A percentile compares a stretch with the other conserved stretches of the same genome.
Conservation (phyloP, 768 basidiomycete genomes). For the Udeniomyces megalosporus region DNA sequence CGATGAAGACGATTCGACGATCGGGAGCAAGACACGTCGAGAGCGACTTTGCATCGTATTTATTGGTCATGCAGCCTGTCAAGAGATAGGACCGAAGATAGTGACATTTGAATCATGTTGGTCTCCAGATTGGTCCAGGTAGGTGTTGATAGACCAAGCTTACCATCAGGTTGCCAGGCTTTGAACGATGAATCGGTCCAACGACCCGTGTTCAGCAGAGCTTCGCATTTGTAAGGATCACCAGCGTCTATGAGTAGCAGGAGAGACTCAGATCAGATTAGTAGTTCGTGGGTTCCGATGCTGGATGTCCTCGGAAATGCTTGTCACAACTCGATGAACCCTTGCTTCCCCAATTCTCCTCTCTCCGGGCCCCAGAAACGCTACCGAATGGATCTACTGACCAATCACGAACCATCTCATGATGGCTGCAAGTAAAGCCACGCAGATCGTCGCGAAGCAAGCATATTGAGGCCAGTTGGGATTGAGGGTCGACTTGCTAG, state of each 20-base stretch:
- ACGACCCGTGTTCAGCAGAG: conserved; percentile 52
- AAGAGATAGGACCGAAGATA: conserved; percentile 3
- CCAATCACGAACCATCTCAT: conserved; percentile 29
- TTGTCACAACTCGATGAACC: not conserved
- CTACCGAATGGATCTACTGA: conserved; percentile 17
- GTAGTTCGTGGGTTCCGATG: no score
- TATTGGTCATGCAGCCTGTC: conserved; percentile 63
- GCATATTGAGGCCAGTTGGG: conserved; percentile 30
- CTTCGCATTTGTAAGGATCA: conserved; percentile 57
- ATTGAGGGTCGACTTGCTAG: conserved; percentile 19
- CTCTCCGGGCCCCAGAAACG: no score
- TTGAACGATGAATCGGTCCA: conserved; percentile 54
- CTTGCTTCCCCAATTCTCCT: no score
- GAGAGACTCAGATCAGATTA: no score
- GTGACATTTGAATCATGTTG: not conserved
- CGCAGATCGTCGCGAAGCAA: conserved; percentile 25
- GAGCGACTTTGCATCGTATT: conserved; percentile 17
- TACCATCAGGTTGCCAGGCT: conserved; percentile 43
- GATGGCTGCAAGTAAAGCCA: conserved; percentile 26
- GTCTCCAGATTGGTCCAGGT: no score
- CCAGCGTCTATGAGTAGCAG: conserved; percentile 51
- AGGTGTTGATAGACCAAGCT: not conserved
- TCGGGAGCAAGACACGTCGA: conserved; percentile 25
- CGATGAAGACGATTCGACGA: conserved; percentile 54
- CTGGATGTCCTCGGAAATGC: not conserved